Percentiles rank a stretch among this genome's conserved stretches.
These are phyloP conservation scores for Fusarium foetens DNA, from an alignment of 2,329 filamentous ascomycete species.

Conservation along the genomic window DNA sequence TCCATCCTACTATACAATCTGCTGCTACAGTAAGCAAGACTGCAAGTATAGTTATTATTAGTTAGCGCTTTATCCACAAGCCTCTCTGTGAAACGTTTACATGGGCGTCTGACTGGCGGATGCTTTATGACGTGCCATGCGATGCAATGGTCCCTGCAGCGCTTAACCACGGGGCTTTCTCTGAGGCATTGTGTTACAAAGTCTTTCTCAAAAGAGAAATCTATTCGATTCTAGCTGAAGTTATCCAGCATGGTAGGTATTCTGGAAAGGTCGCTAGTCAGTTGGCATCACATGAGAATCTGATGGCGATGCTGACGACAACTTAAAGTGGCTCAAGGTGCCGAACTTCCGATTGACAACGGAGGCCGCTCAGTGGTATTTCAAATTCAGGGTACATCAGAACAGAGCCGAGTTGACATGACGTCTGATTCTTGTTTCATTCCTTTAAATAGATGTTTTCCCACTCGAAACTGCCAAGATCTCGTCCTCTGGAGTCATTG, in stretches of 20 bases:
- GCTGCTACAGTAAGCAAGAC: not conserved
- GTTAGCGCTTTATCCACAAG: not conserved
- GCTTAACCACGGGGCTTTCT: not conserved
- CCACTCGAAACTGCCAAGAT: not conserved
- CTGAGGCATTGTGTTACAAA: not conserved
- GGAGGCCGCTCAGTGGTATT: not conserved
- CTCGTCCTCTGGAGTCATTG: not conserved
- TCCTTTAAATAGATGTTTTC: not conserved
- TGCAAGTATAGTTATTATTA: not conserved
- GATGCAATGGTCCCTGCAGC: slow-evolving; percentile 1
- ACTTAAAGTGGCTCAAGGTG: slow-evolving; percentile 18
- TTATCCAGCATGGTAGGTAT: not conserved
- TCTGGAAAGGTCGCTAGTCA: not conserved
- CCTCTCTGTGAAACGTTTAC: not conserved
- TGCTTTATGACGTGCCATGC: slow-evolving; percentile 7
- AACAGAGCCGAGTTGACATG: not conserved
- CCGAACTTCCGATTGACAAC: slow-evolving; percentile 23
- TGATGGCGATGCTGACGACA: slow-evolving; percentile 26
- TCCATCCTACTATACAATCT: not conserved
- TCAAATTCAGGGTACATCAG: too few relatives aligned
- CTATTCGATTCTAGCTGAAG: not conserved
- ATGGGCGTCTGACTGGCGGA: not conserved
- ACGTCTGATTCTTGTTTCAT: not conserved
- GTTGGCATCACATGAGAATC: not conserved
- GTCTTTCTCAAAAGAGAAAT: not conserved